Conservation (phyloP, 1,284 basidiomycete species). For the Takashimella koratensis region DNA sequence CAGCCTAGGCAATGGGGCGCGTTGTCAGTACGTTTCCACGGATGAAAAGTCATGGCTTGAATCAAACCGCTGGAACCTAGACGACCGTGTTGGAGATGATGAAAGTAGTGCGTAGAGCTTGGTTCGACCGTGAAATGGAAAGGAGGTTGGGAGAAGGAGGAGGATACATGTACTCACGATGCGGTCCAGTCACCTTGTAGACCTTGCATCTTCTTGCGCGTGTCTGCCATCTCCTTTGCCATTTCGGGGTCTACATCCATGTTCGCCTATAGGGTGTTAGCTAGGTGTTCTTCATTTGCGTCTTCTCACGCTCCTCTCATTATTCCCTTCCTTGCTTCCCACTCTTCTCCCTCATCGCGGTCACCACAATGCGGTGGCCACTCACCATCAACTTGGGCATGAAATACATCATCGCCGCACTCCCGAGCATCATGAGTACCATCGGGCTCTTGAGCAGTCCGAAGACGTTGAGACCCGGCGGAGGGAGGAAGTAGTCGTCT, state of each 20-base stretch:
- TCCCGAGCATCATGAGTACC: conserved; percentile 76
- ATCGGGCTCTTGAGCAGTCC: conserved; percentile 81
- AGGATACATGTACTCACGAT: conserved; percentile 27
- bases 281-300: neutral
- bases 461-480: conserved; percentile 66
- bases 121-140: neutral
- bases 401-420: conserved; percentile 65
- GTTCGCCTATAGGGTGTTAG: too few species aligned
- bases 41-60: neutral
- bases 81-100: too few species aligned
- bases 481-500: conserved; percentile 65
- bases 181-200: conserved; percentile 53
- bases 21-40: too few species aligned
- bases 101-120: neutral
- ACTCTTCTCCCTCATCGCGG: neutral
- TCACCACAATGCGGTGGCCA: conserved; percentile 1
- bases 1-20: conserved; percentile 20
- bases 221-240: conserved; percentile 64
- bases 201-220: conserved; percentile 60
- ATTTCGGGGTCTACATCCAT: conserved; percentile 67
- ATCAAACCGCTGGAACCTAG: too few species aligned
- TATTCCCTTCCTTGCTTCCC: neutral
- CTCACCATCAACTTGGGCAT: conserved; percentile 76
- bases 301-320: neutral
- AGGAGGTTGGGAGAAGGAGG: neutral